Evolutionary conservation across 345 rosid species (phyloP), one percentile per base, ranked within the genome.

Genomic region (Litchi chinensis): DNA sequence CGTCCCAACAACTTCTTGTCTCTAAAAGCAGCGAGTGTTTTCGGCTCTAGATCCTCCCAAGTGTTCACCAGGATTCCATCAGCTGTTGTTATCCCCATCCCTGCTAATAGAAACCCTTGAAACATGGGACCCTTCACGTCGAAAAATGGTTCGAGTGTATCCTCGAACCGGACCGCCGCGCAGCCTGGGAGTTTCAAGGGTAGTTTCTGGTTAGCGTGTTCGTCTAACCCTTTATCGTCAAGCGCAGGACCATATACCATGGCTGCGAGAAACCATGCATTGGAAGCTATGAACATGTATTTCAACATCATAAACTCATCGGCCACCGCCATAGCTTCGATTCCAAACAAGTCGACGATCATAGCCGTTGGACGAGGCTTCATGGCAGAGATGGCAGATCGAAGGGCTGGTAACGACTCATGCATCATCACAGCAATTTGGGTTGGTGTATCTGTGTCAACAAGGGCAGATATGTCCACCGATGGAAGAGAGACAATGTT

Each of bases 41-140:
- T 76, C 13, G 89, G 66, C 48, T 86, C 82, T 72, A 88, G 69
- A 16, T 82, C 91, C 16, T 86, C 81, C 88, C 91, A 89, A 1
- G 91, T 86, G 79, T 91, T 91, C 48, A 91, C 80, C 74, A 89
- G 70, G 78, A 88, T 84, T n/a, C 92, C 93, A 68, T 89, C 87
- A 1, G 88, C 86, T 10, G 72, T 79, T 10, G 89, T 70, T 19
- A 88, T 84, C 77, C 80, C 82, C 5, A 41, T n/a, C 22, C 81
- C 77, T 24, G 77, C 37, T 9, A 79, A 44, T 43, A 59, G 41
- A 71, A 69, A 48, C 65, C 78, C 81, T 68, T 68, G 70, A 66
- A 2, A 67, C 80, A 63, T 12, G 8, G 18, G 82, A 69, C 76
- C 77, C 7, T 82, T 79, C 10, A 66, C 84, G 57, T 69, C 65